These are phyloP conservation scores for Fusarium nisikadoi DNA, from an alignment of 2,329 filamentous ascomycete genomes.

Conservation along the genomic window DNA sequence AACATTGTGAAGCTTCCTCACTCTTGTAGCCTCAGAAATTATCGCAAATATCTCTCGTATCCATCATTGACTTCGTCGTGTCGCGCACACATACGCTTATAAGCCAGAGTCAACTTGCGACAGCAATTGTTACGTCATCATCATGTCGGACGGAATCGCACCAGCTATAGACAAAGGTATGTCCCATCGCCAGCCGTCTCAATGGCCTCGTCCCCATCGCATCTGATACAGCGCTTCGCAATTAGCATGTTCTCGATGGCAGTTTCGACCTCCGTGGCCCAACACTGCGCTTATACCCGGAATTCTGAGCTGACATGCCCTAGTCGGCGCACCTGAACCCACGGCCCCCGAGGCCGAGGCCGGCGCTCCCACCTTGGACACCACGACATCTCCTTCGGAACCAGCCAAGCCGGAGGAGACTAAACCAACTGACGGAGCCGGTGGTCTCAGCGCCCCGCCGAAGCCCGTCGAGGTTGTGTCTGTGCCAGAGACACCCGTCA, in stretches of 20 bases:
- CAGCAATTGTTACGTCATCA: slow-evolving; percentile 48
- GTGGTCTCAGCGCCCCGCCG: slow-evolving; percentile 36
- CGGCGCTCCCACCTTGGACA: slow-evolving; percentile 43
- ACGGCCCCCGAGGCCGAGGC: slow-evolving; percentile 45
- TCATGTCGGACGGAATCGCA: slow-evolving; percentile 50
- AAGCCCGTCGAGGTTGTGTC: slow-evolving; percentile 52
- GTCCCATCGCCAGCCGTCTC: slow-evolving; percentile 28
- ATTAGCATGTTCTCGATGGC: slow-evolving; percentile 30
- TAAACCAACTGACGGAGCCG: slow-evolving; percentile 26
- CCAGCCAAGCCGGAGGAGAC: slow-evolving; percentile 37
- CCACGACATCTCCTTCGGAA: slow-evolving; percentile 37
- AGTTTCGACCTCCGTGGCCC: neutral
- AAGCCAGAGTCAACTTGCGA: slow-evolving; percentile 34
- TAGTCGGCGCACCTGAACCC: slow-evolving; percentile 47
- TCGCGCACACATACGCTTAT: slow-evolving; percentile 22
- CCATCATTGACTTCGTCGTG: slow-evolving; percentile 8
- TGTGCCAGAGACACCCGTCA: slow-evolving; percentile 51
- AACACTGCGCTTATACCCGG: neutral
- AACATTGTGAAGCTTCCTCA: slow-evolving; percentile 26
- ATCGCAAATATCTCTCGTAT: slow-evolving; percentile 14
- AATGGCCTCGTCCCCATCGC: slow-evolving; percentile 11
- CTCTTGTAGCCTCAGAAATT: slow-evolving; percentile 11
- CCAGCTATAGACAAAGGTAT: slow-evolving; percentile 52
- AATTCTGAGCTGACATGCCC: slow-evolving; percentile 25
- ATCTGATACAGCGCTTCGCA: neutral